These are phyloP conservation scores for Linum usitatissimum DNA, from an alignment of 345 rosid species.

Conservation along the genomic window DNA sequence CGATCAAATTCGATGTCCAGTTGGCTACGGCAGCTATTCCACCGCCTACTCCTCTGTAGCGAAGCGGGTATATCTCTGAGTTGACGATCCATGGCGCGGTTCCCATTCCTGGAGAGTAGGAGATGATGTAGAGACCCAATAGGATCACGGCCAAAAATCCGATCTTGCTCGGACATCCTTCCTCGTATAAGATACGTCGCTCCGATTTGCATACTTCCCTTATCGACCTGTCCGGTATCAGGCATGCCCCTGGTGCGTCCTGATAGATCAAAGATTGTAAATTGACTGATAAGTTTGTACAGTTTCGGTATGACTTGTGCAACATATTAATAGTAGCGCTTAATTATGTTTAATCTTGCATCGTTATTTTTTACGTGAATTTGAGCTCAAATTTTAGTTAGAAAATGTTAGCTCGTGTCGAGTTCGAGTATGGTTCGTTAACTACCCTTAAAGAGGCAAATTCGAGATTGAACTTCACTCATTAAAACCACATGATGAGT, in stretches of 20 bases:
- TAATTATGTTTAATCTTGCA: too few species aligned
- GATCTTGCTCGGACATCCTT: slow-evolving; percentile 72
- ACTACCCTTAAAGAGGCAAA: too few species aligned
- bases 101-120: slow-evolving; percentile 81
- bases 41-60: slow-evolving; percentile 76
- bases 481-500: too few species aligned
- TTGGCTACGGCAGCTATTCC: slow-evolving; percentile 71
- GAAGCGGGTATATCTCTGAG: slow-evolving; percentile 84
- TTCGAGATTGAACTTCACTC: too few species aligned
- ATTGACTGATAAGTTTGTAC: too few species aligned
- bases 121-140: slow-evolving; percentile 54
- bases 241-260: slow-evolving; percentile 69
- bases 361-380: too few species aligned
- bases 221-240: slow-evolving; percentile 24
- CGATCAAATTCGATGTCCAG: slow-evolving; percentile 67
- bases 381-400: too few species aligned
- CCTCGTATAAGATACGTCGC: slow-evolving; percentile 37
- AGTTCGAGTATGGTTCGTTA: too few species aligned
- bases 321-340: too few species aligned
- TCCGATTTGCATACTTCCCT: slow-evolving; percentile 22
- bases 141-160: slow-evolving; percentile 60
- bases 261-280: slow-evolving; percentile 9
- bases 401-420: too few species aligned
- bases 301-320: too few species aligned
- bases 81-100: slow-evolving; percentile 78